These are phyloP conservation scores for Tulasnella sp. DNA, from an alignment of 768 basidiomycete genomes.

Conservation along the genomic window DNA sequence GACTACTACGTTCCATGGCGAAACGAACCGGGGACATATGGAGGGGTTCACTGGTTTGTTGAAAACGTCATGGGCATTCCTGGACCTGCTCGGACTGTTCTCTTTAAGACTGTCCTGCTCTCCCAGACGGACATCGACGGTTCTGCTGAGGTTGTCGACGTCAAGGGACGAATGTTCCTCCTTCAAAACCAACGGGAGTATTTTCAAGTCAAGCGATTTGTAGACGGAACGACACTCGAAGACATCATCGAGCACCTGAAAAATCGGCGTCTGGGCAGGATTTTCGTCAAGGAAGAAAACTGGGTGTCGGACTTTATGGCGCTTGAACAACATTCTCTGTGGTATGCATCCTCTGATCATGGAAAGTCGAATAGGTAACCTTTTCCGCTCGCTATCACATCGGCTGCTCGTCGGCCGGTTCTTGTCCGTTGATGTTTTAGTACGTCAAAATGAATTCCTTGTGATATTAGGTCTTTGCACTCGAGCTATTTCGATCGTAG, in stretches of 20 bases:
- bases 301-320: neutral
- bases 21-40: neutral
- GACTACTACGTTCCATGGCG: neutral
- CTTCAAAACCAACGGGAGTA: neutral
- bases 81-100: neutral
- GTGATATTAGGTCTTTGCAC: too few relatives aligned
- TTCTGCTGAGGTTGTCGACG: neutral
- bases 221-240: neutral
- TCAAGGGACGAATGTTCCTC: neutral
- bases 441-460: too few relatives aligned
- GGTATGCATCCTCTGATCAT: neutral
- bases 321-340: neutral
- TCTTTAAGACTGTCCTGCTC: neutral
- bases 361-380: neutral
- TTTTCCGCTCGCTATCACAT: neutral
- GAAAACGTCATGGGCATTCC: neutral
- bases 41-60: neutral
- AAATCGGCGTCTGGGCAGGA: neutral
- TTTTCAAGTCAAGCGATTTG: neutral
- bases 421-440: too few relatives aligned
- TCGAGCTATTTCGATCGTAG: too few relatives aligned
- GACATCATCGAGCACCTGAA: neutral
- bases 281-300: neutral
- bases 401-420: too few relatives aligned
- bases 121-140: neutral